Conservation (phyloP, 2,329 filamentous ascomycete species). For the Pseudogymnoascus sp. region DNA sequence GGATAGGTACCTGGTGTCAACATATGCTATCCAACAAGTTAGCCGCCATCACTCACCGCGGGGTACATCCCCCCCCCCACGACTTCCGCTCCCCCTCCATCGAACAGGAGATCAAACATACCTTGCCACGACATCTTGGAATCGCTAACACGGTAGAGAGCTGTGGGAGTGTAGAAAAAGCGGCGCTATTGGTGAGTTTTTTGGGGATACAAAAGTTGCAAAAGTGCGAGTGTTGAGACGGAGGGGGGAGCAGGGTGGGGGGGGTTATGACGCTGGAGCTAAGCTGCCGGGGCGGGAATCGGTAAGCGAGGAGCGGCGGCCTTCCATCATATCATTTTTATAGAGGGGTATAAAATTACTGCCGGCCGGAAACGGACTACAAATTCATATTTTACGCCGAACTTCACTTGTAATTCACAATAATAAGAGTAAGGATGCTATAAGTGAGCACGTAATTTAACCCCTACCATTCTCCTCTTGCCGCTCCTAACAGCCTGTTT, state of each 20-base stretch:
- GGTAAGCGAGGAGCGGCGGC: not conserved
- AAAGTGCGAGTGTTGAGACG: not conserved
- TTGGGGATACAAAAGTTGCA: not conserved
- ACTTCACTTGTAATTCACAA: not conserved
- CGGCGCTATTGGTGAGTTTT: not conserved
- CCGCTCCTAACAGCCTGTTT: not conserved
- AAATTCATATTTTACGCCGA: not conserved
- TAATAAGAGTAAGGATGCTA: not conserved
- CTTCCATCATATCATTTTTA: not conserved
- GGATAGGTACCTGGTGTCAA: constrained; percentile 49
- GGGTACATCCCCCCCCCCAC: constrained; percentile 15
- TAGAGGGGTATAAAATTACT: not conserved
- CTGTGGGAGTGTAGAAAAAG: not conserved
- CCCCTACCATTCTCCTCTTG: not conserved
- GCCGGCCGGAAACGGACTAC: not conserved
- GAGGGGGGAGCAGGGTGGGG: not conserved
- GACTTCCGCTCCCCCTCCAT: not conserved
- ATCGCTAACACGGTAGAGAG: constrained; percentile 11
- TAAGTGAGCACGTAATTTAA: not conserved
- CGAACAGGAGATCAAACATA: constrained; percentile 31
- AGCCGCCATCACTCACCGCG: constrained; percentile 16
- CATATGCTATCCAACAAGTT: constrained; percentile 40
- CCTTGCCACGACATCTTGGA: constrained; percentile 68
- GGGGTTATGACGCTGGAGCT: constrained; percentile 3
- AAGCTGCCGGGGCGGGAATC: not conserved